Evolutionary conservation across 768 basidiomycete species (phyloP).

Genomic region (Termitomyces sp.): DNA sequence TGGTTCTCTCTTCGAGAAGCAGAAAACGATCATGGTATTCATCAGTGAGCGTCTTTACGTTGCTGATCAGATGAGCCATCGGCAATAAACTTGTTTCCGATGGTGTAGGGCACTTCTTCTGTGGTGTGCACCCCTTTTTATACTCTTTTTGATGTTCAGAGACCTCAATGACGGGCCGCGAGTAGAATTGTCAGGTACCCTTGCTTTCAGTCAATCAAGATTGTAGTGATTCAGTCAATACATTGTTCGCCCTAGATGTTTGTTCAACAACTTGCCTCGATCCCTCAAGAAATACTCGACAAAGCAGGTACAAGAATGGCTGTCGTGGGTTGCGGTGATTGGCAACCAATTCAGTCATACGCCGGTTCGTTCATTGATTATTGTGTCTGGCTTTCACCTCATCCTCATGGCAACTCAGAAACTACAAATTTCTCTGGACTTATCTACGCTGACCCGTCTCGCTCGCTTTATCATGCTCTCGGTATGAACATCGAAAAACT

Average conservation of each 20-base stretch:
- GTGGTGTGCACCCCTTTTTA: conserved; percentile 44
- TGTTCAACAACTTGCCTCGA: conserved; percentile 42
- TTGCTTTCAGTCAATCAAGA: background rate
- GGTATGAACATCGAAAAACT: conserved; percentile 59
- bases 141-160: background rate
- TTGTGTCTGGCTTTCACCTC: background rate
- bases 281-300: conserved; percentile 40
- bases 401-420: conserved; percentile 29
- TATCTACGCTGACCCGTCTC: conserved; percentile 67
- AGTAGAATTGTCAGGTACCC: conserved; percentile 42
- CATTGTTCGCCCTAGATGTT: conserved; percentile 36
- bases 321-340: conserved; percentile 62
- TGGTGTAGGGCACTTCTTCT: conserved; percentile 59
- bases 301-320: conserved; percentile 41
- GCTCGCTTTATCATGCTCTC: conserved; percentile 55
- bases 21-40: conserved; percentile 61
- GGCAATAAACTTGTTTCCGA: background rate
- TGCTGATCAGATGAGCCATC: too few relatives aligned
- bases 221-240: background rate
- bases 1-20: conserved; percentile 46
- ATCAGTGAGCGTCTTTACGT: conserved; percentile 41
- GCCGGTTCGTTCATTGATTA: conserved; percentile 32
- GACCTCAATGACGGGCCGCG: background rate
- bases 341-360: conserved; percentile 48
- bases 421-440: conserved; percentile 41